A percentile compares a stretch with the other conserved stretches of the same genome.
Evolutionary conservation across 1,284 basidiomycete genomes (phyloP).

Genomic region (Cutaneotrichosporon sp.): DNA sequence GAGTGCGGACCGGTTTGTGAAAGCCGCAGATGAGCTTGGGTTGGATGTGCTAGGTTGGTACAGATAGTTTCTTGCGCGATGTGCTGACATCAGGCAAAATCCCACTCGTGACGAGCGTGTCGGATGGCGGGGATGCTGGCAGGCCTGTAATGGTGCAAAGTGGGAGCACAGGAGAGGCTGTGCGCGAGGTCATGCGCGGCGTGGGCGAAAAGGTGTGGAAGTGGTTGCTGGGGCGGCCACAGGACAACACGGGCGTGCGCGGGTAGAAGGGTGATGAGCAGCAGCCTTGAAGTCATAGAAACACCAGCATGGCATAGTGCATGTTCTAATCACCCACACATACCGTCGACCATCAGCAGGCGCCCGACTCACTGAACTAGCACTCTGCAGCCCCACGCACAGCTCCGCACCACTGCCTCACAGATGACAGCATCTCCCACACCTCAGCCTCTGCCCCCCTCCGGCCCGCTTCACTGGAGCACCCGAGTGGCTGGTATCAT

Average conservation of each 20-base stretch:
- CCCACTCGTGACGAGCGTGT: conserved; percentile 74
- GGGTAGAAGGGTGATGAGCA: not conserved
- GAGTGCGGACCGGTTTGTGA: conserved; percentile 60
- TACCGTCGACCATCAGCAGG: too few relatives aligned
- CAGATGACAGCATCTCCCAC: too few relatives aligned
- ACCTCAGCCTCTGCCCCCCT: too few relatives aligned
- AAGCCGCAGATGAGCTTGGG: conserved; percentile 59
- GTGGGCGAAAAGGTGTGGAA: conserved; percentile 41
- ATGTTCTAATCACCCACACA: conserved; percentile 20
- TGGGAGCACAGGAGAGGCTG: conserved; percentile 31
- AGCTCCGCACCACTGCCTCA: not conserved
- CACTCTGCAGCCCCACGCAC: not conserved
- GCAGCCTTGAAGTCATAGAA: not conserved
- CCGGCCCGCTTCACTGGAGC: too few relatives aligned
- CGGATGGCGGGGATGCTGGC: conserved; percentile 69
- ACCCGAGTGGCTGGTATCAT: conserved; percentile 8
- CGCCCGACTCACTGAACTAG: too few relatives aligned
- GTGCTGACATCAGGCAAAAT: conserved; percentile 53
- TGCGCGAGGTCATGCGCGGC: conserved; percentile 34
- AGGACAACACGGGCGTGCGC: conserved; percentile 6
- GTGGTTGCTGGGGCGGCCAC: conserved; percentile 24
- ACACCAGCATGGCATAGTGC: conserved; percentile 4
- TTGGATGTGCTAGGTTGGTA: conserved; percentile 65
- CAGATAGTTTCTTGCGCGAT: too few relatives aligned
- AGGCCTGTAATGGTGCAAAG: conserved; percentile 51